Evolutionary conservation across 768 basidiomycete species (phyloP).

Genomic region (Mycena maculata): DNA sequence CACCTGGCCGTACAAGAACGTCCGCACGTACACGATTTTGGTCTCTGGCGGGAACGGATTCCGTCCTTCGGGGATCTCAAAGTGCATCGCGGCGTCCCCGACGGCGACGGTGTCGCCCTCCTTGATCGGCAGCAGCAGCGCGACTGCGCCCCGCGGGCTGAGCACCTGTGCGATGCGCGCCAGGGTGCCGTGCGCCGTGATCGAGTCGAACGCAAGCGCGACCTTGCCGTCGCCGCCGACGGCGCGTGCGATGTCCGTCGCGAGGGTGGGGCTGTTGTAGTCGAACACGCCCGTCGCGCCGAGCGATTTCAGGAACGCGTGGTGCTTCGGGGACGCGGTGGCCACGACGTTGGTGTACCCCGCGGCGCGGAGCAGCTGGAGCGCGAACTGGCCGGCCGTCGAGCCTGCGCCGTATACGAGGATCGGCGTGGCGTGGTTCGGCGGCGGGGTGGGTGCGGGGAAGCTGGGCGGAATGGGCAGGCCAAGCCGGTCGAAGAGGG

Average conservation of each 20-base stretch:
- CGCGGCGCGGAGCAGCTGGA: conserved; percentile 47
- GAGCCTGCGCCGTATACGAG: conserved; percentile 58
- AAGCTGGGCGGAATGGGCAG: conserved; percentile 48
- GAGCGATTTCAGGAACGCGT: conserved; percentile 43
- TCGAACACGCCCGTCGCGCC: conserved; percentile 53
- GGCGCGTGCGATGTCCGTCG: conserved; percentile 42
- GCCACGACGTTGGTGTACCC: conserved; percentile 54
- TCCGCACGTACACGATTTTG: conserved; percentile 51
- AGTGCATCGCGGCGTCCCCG: conserved; percentile 4
- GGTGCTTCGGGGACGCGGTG: conserved; percentile 49
- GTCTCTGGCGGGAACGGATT: conserved; percentile 37
- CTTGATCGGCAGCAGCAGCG: conserved; percentile 47
- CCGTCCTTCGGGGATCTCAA: not conserved
- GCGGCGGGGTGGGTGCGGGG: conserved; percentile 42
- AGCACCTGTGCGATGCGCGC: conserved; percentile 39
- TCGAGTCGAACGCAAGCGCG: conserved; percentile 43
- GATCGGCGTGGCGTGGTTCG: conserved; percentile 45
- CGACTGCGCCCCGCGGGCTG: conserved; percentile 38
- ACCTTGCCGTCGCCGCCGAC: conserved; percentile 39
- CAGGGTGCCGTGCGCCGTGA: conserved; percentile 44
- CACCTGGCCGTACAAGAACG: conserved; percentile 13
- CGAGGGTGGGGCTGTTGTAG: conserved; percentile 47
- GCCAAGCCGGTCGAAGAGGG: conserved; percentile 49
- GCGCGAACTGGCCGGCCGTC: conserved; percentile 49
- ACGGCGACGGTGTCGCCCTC: conserved; percentile 26